Evolutionary conservation across 2,329 filamentous ascomycete genomes (phyloP), one percentile per base, ranked within the genome.

Genomic region (Bertia moriformis): DNA sequence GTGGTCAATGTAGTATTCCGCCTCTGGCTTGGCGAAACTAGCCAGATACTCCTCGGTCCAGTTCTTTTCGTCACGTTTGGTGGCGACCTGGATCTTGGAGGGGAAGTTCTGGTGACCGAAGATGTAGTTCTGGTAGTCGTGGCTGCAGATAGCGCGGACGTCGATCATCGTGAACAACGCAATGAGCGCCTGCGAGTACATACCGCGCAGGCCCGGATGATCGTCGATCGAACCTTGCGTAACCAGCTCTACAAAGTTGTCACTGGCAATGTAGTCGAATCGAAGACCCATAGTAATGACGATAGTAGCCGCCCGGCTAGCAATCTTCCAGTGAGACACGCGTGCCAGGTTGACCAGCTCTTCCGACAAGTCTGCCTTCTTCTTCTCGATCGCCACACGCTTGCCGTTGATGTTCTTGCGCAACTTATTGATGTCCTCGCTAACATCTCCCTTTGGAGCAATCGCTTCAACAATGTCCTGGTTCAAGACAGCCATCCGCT

Each of bases 321-420:
- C 89, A 49, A 94, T 88, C 64, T 94, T 96, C 91, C 91, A 98
- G 53, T 98, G 93, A 1, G 87, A 85, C 3, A 73, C 73, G 49
- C 76, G 78, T 2, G 86, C 83, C 43, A 81, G 63, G 42, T 82
- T 73, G 3, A 88, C 81, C 20, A 98, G 67, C 54, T 96, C 87
- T 40, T 85, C 65, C 0, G 88, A 84, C 18, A 98, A 63, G 3
- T 74, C 71, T 0, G 78, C 67, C 61, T 98, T 98, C 61, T 83
- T 87, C 40, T 70, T 67, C 57, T 98, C 91, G 3, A 96, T 87
- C 43, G 73, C 72, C 39, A 66, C 67, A 42, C 88, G 73, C 41
- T 89, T 83, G 45, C 78, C 74, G 41, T 81, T 62, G 46, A 98
- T 85, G 46, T 78, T 81, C 2, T 78, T 66, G 46, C 83, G 76